Evolutionary conservation across 306 rosid genomes (phyloP).

Genomic region (Quercus alba): DNA sequence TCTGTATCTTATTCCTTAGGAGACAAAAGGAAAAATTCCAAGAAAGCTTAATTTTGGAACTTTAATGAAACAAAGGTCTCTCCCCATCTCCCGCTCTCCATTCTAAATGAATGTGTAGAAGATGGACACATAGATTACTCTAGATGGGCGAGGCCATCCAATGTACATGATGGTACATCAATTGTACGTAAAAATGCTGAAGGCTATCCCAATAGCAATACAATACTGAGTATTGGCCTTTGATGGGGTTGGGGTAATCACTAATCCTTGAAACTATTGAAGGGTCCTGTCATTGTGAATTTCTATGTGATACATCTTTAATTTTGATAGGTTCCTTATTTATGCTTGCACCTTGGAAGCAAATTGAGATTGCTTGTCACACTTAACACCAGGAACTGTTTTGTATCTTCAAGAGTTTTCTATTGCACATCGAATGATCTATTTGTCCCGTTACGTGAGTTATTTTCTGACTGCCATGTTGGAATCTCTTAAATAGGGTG

Average conservation of each 20-base stretch:
- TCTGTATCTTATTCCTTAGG: neutral
- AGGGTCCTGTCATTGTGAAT: neutral
- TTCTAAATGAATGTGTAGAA: neutral
- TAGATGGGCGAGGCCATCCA: neutral
- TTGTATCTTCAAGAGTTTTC: slow-evolving; percentile 44
- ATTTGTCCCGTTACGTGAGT: slow-evolving; percentile 40
- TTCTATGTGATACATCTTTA: neutral
- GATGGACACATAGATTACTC: neutral
- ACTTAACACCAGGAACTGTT: slow-evolving; percentile 35
- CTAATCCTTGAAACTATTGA: neutral
- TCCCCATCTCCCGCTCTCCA: neutral
- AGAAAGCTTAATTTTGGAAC: neutral
- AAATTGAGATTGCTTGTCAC: slow-evolving; percentile 24
- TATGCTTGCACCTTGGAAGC: slow-evolving; percentile 12
- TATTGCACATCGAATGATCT: slow-evolving; percentile 49
- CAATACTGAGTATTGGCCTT: neutral
- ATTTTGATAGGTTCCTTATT: neutral
- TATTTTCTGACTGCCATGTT: slow-evolving; percentile 55
- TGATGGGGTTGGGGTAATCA: neutral
- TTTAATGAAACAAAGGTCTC: neutral
- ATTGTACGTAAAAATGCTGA: neutral
- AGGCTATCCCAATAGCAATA: neutral
- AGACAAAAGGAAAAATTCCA: neutral
- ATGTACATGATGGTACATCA: neutral
- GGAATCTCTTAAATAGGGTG: slow-evolving; percentile 66